Percentiles rank a stretch among this genome's conserved stretches.
phyloP scores from a whole-genome alignment of 2,329 filamentous ascomycete genomes.

The Helotiales sp. region DNA sequence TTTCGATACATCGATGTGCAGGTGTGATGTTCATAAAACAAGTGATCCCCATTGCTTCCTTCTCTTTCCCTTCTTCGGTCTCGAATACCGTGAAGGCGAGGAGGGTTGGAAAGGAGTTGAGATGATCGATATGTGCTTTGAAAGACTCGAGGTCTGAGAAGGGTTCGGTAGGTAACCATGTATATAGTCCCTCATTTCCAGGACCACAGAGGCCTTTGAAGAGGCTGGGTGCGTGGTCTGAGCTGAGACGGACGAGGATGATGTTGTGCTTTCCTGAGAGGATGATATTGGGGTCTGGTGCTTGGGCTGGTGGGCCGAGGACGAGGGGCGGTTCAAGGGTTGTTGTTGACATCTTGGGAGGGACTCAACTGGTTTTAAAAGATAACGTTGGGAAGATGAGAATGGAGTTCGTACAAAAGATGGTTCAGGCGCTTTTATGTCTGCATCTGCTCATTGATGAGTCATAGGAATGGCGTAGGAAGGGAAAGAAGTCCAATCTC shows the following conservation, averaged over 20 bases:
- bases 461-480: too few species aligned
- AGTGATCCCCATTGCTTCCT: slow-evolving; percentile 43
- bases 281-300: slow-evolving; percentile 6
- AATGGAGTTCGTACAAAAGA: too few species aligned
- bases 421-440: too few species aligned
- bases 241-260: slow-evolving; percentile 20
- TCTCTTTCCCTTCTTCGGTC: slow-evolving; percentile 11
- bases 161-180: slow-evolving; percentile 42
- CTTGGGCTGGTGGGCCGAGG: slow-evolving; percentile 10
- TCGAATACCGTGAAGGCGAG: slow-evolving; percentile 46
- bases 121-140: slow-evolving; percentile 29
- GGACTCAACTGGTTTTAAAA: not conserved
- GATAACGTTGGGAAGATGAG: not conserved
- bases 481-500: too few species aligned
- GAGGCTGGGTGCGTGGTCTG: slow-evolving; percentile 21
- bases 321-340: slow-evolving; percentile 10
- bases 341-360: not conserved
- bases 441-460: too few species aligned
- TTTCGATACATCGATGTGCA: slow-evolving; percentile 52
- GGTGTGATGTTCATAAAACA: slow-evolving; percentile 48
- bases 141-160: slow-evolving; percentile 36
- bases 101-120: slow-evolving; percentile 35
- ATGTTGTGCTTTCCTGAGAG: slow-evolving; percentile 17
- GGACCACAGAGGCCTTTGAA: slow-evolving; percentile 23
- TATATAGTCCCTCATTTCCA: slow-evolving; percentile 37